A percentile compares a stretch with the other conserved stretches of the same genome.
These are phyloP conservation scores for Trichophyton verrucosum DNA, from an alignment of 2,329 filamentous ascomycete species.

Conservation along the genomic window DNA sequence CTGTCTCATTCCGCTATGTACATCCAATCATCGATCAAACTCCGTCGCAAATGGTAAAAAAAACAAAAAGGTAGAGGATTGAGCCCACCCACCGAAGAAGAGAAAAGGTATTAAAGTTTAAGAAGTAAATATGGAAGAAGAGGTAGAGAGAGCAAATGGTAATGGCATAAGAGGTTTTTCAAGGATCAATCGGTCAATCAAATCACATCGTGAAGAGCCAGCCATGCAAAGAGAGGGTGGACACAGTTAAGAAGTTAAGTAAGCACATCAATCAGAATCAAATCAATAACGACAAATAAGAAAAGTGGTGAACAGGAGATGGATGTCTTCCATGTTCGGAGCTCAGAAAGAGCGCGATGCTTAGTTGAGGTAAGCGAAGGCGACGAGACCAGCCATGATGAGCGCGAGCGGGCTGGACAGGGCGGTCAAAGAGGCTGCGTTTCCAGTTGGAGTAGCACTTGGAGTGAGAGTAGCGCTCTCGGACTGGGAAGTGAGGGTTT, in stretches of 20 bases:
- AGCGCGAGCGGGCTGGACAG: conserved; percentile 23
- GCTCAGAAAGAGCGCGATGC: conserved; percentile 4
- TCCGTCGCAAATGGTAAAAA: neutral
- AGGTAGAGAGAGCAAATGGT: neutral
- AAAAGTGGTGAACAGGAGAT: neutral
- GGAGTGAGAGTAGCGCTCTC: conserved; percentile 14
- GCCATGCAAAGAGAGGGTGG: neutral
- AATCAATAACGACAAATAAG: neutral
- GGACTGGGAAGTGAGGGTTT: conserved; percentile 11
- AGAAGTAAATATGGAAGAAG: neutral
- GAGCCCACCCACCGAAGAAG: neutral
- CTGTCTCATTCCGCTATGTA: neutral
- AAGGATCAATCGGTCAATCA: neutral
- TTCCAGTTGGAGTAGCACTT: conserved; percentile 15
- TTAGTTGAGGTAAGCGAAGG: conserved; percentile 23
- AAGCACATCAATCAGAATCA: conserved; percentile 1
- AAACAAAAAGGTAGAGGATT: neutral
- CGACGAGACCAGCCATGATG: conserved; percentile 22
- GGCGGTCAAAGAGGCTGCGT: conserved; percentile 13
- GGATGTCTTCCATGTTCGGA: too few species aligned
- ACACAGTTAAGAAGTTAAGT: neutral
- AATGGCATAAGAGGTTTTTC: conserved; percentile 1
- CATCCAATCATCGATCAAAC: neutral
- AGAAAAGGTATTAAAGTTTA: neutral
- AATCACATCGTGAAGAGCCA: conserved; percentile 1